Conservation (phyloP, 805 yeast genomes). For the Saccharomycopsis javanensis region DNA sequence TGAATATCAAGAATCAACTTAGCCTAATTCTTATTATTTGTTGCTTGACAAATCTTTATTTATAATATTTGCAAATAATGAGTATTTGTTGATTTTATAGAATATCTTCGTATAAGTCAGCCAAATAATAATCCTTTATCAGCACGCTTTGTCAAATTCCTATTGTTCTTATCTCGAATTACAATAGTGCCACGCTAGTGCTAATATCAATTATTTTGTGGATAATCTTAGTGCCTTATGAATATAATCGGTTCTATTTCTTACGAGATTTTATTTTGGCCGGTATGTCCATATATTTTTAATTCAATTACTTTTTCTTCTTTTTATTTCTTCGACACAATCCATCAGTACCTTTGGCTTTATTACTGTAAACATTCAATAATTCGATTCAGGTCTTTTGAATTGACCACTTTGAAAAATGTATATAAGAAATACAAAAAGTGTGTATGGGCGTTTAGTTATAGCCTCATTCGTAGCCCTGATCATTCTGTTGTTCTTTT, state of each 20-base stretch:
- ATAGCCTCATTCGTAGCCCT: neutral
- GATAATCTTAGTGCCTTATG: conserved; percentile 19
- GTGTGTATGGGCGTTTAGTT: neutral
- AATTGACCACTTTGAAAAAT: too few species aligned
- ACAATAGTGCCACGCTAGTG: conserved; percentile 21
- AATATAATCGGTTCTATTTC: neutral
- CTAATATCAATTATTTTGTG: conserved; percentile 14
- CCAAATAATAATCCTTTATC: neutral
- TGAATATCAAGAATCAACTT: too few species aligned
- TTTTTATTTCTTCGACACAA: neutral
- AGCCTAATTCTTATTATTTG: neutral
- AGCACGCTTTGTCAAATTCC: conserved; percentile 22
- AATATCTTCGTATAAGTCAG: neutral
- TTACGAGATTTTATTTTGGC: conserved; percentile 13
- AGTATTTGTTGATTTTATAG: neutral
- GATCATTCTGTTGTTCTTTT: neutral
- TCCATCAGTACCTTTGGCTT: too few species aligned
- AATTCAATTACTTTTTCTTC: neutral
- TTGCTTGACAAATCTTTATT: neutral
- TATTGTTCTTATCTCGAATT: conserved; percentile 16
- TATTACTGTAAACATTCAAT: too few species aligned
- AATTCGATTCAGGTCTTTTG: too few species aligned
- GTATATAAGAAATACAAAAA: too few species aligned
- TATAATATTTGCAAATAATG: neutral
- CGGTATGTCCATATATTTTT: conserved; percentile 17